Evolutionary conservation across 371 early-diverging fungal genomes (phyloP).

Genomic region (Mortierella sp.): DNA sequence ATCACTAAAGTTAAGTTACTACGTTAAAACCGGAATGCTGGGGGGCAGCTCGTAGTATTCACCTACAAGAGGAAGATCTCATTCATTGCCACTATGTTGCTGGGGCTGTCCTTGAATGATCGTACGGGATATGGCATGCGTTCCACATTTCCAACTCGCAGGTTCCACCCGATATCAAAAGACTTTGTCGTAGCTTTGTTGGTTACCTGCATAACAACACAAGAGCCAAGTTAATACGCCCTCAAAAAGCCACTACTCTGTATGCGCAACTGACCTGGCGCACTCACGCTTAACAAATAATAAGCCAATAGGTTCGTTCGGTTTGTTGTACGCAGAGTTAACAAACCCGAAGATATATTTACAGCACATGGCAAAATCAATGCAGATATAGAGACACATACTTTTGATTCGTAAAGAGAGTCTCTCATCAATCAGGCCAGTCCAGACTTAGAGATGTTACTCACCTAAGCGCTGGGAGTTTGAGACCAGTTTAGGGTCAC

Average conservation of each 20-base stretch:
- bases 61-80: conserved; percentile 52
- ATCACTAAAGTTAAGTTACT: conserved; percentile 20
- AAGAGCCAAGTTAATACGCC: neutral
- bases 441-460: conserved; percentile 19
- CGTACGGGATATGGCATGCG: conserved; percentile 36
- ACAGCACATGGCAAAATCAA: neutral
- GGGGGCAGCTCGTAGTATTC: neutral
- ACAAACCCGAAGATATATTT: neutral
- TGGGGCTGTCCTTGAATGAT: conserved; percentile 46
- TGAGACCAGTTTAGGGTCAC: conserved; percentile 26
- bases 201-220: conserved; percentile 30
- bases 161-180: conserved; percentile 44
- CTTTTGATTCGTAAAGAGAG: conserved; percentile 5
- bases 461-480: neutral
- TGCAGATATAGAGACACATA: neutral
- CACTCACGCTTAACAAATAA: conserved; percentile 45
- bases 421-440: conserved; percentile 19
- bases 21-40: neutral
- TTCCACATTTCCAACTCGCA: conserved; percentile 35
- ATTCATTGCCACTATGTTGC: conserved; percentile 51
- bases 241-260: neutral
- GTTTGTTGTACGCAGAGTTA: conserved; percentile 10
- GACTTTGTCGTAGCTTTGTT: conserved; percentile 37
- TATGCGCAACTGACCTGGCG: neutral
- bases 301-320: conserved; percentile 34